Conservation (phyloP, 257 asterid genomes). For the Petunia secreta region DNA sequence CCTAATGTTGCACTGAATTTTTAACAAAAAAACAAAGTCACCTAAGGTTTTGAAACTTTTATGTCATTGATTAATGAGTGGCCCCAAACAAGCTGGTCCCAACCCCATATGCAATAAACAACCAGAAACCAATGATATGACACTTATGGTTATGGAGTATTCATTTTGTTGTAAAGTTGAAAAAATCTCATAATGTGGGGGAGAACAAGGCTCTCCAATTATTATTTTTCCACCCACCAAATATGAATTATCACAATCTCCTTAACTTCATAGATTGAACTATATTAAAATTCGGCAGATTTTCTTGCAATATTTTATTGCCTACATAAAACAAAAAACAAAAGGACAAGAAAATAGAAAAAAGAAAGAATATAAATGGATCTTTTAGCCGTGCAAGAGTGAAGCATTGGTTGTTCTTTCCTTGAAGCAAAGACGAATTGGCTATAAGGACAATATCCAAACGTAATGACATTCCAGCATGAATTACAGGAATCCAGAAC, state of each 20-base stretch:
- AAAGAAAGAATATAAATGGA: background rate
- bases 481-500: background rate
- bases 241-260: slow-evolving; percentile 4
- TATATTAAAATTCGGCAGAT: background rate
- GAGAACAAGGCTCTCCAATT: background rate
- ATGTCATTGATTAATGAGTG: background rate
- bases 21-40: background rate
- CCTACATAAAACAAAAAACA: background rate
- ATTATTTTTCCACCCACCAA: background rate
- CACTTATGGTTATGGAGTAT: background rate
- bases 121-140: slow-evolving; percentile 21
- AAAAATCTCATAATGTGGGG: background rate
- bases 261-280: background rate
- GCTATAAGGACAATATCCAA: background rate
- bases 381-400: background rate
- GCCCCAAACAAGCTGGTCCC: slow-evolving; percentile 3
- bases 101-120: background rate
- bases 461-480: background rate
- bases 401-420: background rate
- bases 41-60: background rate
- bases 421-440: slow-evolving; percentile 4
- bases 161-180: background rate
- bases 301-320: background rate
- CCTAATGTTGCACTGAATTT: background rate
- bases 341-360: background rate